Percentiles rank a stretch among this genome's conserved stretches.
Evolutionary conservation across 768 basidiomycete species (phyloP).

Genomic region (Mycena metata): DNA sequence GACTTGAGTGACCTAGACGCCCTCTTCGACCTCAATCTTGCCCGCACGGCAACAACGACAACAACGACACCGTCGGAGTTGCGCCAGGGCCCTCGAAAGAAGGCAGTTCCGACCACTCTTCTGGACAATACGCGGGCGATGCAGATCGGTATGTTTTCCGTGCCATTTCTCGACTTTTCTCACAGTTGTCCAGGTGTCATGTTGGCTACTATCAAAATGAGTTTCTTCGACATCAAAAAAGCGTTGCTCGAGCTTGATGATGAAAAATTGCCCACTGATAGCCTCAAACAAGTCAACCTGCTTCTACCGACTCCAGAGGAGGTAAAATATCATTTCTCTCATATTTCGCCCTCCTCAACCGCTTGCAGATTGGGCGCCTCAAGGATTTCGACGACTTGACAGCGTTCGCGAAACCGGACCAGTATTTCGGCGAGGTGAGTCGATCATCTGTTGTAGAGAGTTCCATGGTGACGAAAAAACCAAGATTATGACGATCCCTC

Average conservation of each 20-base stretch:
- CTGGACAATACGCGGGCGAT: slow-evolving; percentile 84
- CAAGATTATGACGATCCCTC: slow-evolving; percentile 84
- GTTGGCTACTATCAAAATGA: slow-evolving; percentile 80
- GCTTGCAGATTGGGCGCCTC: slow-evolving; percentile 69
- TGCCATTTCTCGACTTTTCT: background rate
- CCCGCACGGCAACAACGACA: slow-evolving; percentile 36
- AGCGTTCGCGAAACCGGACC: slow-evolving; percentile 88
- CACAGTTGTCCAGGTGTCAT: slow-evolving; percentile 73
- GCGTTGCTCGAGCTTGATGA: slow-evolving; percentile 86
- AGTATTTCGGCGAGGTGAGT: slow-evolving; percentile 81
- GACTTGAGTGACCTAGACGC: slow-evolving; percentile 80
- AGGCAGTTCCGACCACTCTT: slow-evolving; percentile 63
- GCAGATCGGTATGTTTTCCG: slow-evolving; percentile 73
- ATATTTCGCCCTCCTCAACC: background rate
- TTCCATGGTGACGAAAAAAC: background rate
- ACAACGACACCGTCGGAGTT: slow-evolving; percentile 56
- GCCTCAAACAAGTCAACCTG: slow-evolving; percentile 79
- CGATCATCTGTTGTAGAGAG: background rate
- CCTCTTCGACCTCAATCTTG: slow-evolving; percentile 74
- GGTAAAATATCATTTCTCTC: slow-evolving; percentile 53
- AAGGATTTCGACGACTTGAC: slow-evolving; percentile 77
- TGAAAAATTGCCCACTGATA: slow-evolving; percentile 72
- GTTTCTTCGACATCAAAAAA: slow-evolving; percentile 71
- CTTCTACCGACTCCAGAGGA: slow-evolving; percentile 87
- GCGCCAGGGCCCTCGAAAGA: slow-evolving; percentile 60